Conservation (phyloP, 345 rosid genomes). For the Linum tenue region DNA sequence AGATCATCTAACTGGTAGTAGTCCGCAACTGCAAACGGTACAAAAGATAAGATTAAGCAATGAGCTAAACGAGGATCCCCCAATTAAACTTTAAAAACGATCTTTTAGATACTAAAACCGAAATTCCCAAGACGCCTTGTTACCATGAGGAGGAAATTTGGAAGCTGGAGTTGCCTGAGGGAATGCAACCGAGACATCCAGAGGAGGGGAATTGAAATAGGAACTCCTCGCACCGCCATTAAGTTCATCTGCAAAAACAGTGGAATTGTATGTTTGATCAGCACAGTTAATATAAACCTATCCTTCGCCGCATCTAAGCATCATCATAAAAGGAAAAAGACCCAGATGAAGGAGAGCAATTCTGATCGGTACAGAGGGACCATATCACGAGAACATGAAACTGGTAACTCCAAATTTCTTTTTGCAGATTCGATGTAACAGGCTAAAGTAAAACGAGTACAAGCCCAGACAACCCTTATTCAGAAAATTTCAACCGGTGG, state of each 20-base stretch:
- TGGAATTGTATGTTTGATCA: not conserved
- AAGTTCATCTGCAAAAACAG: conserved; percentile 21
- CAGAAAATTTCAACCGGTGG: too few species aligned
- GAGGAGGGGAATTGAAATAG: conserved; percentile 44
- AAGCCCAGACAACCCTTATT: too few species aligned
- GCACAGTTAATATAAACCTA: not conserved
- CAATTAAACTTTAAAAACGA: not conserved
- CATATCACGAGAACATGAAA: not conserved
- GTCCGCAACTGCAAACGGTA: conserved; percentile 55
- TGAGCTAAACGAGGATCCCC: not conserved
- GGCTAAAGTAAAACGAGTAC: too few species aligned
- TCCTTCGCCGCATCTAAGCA: not conserved
- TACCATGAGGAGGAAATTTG: conserved; percentile 71
- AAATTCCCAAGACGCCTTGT: conserved; percentile 1
- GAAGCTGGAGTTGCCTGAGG: conserved; percentile 98
- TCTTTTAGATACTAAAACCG: not conserved
- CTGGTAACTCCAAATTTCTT: not conserved
- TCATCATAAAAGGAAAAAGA: not conserved
- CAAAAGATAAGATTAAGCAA: conserved; percentile 5
- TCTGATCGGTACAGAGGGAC: not conserved
- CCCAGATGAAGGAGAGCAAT: not conserved
- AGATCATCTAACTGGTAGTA: conserved; percentile 70
- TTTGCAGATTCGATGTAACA: not conserved
- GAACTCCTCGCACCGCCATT: conserved; percentile 37
- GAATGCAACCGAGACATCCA: conserved; percentile 76